These are phyloP conservation scores for Teratosphaeriaceae sp. DNA, from an alignment of 2,329 filamentous ascomycete genomes.

Conservation along the genomic window DNA sequence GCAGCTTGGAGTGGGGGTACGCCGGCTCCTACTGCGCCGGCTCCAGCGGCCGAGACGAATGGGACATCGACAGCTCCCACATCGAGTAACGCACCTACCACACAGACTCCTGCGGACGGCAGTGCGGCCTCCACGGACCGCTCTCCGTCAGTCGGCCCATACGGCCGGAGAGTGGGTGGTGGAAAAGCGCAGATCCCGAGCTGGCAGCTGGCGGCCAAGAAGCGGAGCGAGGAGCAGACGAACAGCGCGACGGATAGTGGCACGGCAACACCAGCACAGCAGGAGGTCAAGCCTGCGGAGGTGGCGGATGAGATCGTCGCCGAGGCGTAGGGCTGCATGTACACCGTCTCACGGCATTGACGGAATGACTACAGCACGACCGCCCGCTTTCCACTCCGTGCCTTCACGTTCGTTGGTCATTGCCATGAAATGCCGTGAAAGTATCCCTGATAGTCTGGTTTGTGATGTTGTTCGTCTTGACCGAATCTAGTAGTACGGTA, in stretches of 20 bases:
- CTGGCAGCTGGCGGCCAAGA: constrained; percentile 48
- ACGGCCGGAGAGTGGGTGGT: constrained; percentile 21
- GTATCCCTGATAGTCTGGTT: too few species aligned
- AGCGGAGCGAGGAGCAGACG: constrained; percentile 38
- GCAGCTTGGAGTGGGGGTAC: neutral
- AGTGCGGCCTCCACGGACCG: constrained; percentile 14
- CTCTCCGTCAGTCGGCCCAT: constrained; percentile 13
- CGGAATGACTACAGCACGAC: too few species aligned
- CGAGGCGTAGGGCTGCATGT: neutral
- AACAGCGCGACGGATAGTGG: constrained; percentile 1
- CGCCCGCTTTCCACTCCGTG: too few species aligned
- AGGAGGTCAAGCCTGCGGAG: constrained; percentile 3
- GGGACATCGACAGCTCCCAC: neutral
- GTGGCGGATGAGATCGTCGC: constrained; percentile 1
- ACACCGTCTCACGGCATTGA: too few species aligned
- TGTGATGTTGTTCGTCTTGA: too few species aligned
- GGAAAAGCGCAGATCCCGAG: constrained; percentile 44
- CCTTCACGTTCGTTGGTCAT: too few species aligned
- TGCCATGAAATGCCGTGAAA: too few species aligned
- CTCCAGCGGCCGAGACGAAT: too few species aligned
- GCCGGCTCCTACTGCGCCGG: neutral
- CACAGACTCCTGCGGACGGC: constrained; percentile 12
- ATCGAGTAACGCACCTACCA: neutral
- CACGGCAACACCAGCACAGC: neutral
- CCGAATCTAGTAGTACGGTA: too few species aligned